Evolutionary conservation across 2,329 filamentous ascomycete genomes (phyloP).

Genomic region (Thyridium curvatum): DNA sequence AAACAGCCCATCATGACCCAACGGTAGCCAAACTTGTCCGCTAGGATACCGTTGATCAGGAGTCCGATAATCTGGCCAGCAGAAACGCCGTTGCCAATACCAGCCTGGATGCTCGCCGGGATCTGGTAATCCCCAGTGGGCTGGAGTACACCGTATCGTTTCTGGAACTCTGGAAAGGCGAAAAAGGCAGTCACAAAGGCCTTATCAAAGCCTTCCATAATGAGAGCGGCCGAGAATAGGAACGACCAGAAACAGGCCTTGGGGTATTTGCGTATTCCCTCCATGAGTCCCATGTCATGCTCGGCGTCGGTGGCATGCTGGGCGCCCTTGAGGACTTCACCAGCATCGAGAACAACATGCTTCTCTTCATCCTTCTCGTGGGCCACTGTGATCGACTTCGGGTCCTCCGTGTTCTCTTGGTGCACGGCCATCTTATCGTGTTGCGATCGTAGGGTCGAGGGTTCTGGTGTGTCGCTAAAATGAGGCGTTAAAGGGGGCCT

Average conservation of each 20-base stretch:
- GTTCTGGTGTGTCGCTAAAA: no score
- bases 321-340: background rate
- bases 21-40: conserved; percentile 24
- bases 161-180: background rate
- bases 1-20: no score
- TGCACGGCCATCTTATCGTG: background rate
- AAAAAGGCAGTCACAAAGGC: background rate
- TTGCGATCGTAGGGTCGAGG: no score
- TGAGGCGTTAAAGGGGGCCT: no score
- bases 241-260: background rate
- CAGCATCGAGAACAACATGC: background rate
- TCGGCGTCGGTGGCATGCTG: background rate
- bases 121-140: background rate
- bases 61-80: conserved; percentile 33
- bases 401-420: conserved; percentile 1
- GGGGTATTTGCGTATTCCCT: background rate
- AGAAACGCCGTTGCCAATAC: conserved; percentile 20
- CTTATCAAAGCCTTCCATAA: conserved; percentile 15
- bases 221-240: conserved; percentile 14
- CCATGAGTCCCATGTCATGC: background rate
- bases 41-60: conserved; percentile 28
- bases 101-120: background rate
- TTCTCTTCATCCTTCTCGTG: background rate
- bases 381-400: background rate
- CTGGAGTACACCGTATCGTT: background rate